Base-by-base conservation (phyloP, 352 stramenopile genomes). In the Phytophthora fragariaefolia region DNA sequence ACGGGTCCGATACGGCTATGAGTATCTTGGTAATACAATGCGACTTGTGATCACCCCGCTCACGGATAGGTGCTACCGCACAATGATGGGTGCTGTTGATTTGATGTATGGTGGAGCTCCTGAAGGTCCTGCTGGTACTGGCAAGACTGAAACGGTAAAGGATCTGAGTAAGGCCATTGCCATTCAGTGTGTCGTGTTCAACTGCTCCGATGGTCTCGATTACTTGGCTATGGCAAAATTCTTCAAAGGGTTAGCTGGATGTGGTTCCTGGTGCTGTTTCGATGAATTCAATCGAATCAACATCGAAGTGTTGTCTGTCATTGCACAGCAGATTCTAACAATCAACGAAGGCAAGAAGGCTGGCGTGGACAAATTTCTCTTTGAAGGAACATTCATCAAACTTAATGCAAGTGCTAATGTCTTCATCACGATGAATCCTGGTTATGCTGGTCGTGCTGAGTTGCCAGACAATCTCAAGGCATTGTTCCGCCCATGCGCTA, bases 281-380 rank as follows among this genome's bases (percentile, higher is more conserved):
- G 89, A 97, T 45, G 95, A 98, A 65, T 98, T 98, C 64, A 98
- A 98, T 70, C 91, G 95, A 27, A 98, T 98, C 73, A 96, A 97
- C 58, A 94, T 98, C 34, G 95, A 98, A 61, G 95, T 98, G 47
- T 67, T 98, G 15, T 98, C 91, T 2, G 95, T 98, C 26, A 96
- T 98, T 68, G 95, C 95, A 4, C 95, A 98, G 71, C 95, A 98
- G 56, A 98, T 98, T 63, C 68, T 97, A 38, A 97, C 90, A 24
- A 97, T 98, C 64, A 93, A 97, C 47, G 85, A 97, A 51, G 94
- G 87, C 15, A 97, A 97, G 71, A 89, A 90, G 40, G 88, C 91
- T n/a, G 82, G 90, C 18, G 79, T 96, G 22, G 89, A 97, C 49
- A 96, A 91, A 27, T 98, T 98, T 53, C 71, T 96, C 7, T 98